Evolutionary conservation across 2,329 filamentous ascomycete genomes (phyloP).

Genomic region (Colletotrichum tofieldiae): DNA sequence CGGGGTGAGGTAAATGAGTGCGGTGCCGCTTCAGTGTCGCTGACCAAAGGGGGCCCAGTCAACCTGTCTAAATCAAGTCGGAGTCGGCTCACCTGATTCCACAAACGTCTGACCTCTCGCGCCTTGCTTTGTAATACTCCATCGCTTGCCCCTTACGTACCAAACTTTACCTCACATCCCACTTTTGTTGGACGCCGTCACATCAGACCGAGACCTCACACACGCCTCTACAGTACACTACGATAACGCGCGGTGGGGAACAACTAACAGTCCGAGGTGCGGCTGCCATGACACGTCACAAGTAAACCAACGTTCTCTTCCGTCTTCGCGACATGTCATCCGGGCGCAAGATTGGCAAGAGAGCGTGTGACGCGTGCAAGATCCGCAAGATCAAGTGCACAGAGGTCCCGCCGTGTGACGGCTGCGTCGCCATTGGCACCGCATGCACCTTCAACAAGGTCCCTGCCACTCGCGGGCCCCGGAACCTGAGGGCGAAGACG

Average conservation of each 20-base stretch:
- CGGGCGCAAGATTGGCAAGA: conserved; percentile 53
- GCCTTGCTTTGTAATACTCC: conserved; percentile 34
- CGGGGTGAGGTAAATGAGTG: too few species aligned
- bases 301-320: conserved; percentile 30
- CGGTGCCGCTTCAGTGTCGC: background rate
- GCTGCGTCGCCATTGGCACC: conserved; percentile 61
- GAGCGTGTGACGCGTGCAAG: conserved; percentile 68
- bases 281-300: conserved; percentile 35
- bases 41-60: background rate
- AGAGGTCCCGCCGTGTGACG: conserved; percentile 62
- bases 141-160: background rate
- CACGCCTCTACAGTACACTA: background rate
- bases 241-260: background rate
- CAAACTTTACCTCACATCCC: background rate
- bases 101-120: conserved; percentile 7
- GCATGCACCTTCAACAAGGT: conserved; percentile 66
- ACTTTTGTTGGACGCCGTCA: background rate
- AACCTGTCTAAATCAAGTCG: conserved; percentile 13
- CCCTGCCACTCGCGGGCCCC: conserved; percentile 62
- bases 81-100: conserved; percentile 13
- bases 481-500: conserved; percentile 62
- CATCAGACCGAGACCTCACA: conserved; percentile 7
- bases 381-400: conserved; percentile 68
- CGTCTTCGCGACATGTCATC: conserved; percentile 43
- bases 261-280: background rate